Conservation (phyloP, 108 stramenopile genomes). For the Mediolabrus comicus region DNA sequence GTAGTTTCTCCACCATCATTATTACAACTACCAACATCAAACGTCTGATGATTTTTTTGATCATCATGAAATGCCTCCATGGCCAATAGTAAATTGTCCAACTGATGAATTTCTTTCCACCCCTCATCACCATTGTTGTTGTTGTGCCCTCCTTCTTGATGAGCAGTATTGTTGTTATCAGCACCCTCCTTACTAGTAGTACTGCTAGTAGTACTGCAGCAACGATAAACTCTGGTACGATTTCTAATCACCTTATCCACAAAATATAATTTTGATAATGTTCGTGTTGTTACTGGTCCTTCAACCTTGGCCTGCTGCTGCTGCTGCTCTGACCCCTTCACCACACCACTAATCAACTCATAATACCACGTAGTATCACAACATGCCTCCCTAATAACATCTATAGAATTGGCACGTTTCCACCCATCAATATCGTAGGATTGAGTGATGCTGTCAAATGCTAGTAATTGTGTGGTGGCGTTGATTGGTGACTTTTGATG, state of each 20-base stretch:
- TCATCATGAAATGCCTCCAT: slow-evolving; percentile 53
- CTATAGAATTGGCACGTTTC: slow-evolving; percentile 38
- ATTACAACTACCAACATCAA: not conserved
- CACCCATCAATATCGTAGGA: slow-evolving; percentile 46
- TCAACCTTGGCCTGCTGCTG: slow-evolving; percentile 1
- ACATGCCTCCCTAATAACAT: slow-evolving; percentile 60
- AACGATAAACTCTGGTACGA: too few species aligned
- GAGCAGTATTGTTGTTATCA: too few species aligned
- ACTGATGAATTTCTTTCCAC: slow-evolving; percentile 53
- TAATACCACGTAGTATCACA: slow-evolving; percentile 67
- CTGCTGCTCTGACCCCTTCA: too few species aligned
- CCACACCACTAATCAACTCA: too few species aligned
- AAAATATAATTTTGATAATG: slow-evolving; percentile 32
- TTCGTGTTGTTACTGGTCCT: slow-evolving; percentile 56
- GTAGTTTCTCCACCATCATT: not conserved
- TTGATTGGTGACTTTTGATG: not conserved
- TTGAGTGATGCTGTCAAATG: slow-evolving; percentile 29
- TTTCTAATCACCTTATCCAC: too few species aligned
- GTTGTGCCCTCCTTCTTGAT: not conserved
- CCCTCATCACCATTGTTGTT: slow-evolving; percentile 28
- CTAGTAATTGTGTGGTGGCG: slow-evolving; percentile 12
- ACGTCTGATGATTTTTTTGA: not conserved
- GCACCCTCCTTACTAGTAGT: too few species aligned
- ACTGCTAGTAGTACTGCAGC: too few species aligned
- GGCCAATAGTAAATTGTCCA: slow-evolving; percentile 46